Conservation (phyloP, 139 green algal species). For the Chlamydomonas schloesseri region DNA sequence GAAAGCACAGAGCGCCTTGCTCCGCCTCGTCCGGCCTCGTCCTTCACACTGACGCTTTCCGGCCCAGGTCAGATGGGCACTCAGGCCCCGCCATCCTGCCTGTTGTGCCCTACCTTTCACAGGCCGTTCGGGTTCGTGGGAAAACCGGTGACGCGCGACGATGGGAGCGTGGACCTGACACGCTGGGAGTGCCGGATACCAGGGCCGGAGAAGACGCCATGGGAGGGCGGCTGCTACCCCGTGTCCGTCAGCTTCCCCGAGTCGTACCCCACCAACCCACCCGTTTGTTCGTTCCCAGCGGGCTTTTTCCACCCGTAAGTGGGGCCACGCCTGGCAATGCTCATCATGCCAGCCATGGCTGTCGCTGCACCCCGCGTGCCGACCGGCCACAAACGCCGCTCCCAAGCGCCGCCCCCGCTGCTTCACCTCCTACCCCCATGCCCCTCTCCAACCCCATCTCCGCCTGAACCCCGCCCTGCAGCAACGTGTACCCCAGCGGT, state of each 20-base stretch:
- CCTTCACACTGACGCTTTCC: too few relatives aligned
- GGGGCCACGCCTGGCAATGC: too few relatives aligned
- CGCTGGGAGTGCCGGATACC: constrained; percentile 22
- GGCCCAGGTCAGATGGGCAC: too few relatives aligned
- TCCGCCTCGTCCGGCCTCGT: too few relatives aligned
- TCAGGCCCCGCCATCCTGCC: too few relatives aligned
- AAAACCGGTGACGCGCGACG: background rate
- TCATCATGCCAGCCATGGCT: too few relatives aligned
- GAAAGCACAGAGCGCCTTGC: too few relatives aligned
- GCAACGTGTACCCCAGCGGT: constrained; percentile 26
- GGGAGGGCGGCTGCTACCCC: constrained; percentile 29
- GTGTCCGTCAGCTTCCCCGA: background rate
- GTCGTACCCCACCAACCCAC: constrained; percentile 1
- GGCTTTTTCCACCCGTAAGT: constrained; percentile 41
- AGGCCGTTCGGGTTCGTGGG: constrained; percentile 23
- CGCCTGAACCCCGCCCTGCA: background rate
- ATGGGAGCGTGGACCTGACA: background rate
- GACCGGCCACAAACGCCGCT: too few relatives aligned
- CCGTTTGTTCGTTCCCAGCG: background rate
- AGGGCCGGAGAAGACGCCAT: background rate
- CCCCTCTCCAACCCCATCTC: too few relatives aligned
- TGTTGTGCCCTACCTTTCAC: background rate
- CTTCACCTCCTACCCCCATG: background rate
- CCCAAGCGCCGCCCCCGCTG: too few relatives aligned
- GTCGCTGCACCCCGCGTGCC: too few relatives aligned